A percentile compares a stretch with the other conserved stretches of the same genome.
Evolutionary conservation across 164 flowering plant species (phyloP).

Genomic region (Nelumbo lutea): DNA sequence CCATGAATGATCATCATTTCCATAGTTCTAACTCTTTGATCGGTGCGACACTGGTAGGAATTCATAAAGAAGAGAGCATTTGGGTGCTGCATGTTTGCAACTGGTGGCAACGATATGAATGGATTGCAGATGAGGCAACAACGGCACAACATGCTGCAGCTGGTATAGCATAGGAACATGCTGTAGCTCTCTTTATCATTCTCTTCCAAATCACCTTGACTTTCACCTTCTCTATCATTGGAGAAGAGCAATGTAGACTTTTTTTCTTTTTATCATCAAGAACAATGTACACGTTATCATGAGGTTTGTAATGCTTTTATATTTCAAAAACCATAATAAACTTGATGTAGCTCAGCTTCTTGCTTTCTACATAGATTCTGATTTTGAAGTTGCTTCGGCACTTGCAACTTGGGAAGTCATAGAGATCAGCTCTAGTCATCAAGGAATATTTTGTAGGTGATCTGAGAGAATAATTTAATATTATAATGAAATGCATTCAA

Average conservation of each 20-base stretch:
- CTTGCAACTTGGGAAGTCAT: constrained; percentile 5
- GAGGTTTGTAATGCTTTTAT: neutral
- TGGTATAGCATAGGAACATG: constrained; percentile 9
- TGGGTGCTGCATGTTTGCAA: constrained; percentile 18
- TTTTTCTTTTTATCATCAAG: too few relatives aligned
- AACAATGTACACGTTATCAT: too few relatives aligned
- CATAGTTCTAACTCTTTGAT: constrained; percentile 5
- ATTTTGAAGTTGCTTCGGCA: neutral
- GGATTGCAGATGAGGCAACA: constrained; percentile 6
- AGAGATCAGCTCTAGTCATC: neutral
- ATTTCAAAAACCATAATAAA: neutral
- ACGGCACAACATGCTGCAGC: constrained; percentile 8
- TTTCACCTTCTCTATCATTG: neutral
- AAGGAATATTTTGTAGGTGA: neutral
- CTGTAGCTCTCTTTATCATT: neutral
- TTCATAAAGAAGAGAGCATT: constrained; percentile 17
- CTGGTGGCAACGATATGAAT: constrained; percentile 1
- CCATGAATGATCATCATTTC: neutral
- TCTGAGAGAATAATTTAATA: constrained; percentile 1
- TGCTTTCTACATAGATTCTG: neutral
- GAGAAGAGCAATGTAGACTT: neutral
- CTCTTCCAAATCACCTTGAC: neutral
- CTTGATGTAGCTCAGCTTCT: neutral
- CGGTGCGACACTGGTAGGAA: constrained; percentile 14
- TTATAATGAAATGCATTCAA: constrained; percentile 23